Conservation (phyloP, 2,329 filamentous ascomycete species). For the Onygenales sp. region DNA sequence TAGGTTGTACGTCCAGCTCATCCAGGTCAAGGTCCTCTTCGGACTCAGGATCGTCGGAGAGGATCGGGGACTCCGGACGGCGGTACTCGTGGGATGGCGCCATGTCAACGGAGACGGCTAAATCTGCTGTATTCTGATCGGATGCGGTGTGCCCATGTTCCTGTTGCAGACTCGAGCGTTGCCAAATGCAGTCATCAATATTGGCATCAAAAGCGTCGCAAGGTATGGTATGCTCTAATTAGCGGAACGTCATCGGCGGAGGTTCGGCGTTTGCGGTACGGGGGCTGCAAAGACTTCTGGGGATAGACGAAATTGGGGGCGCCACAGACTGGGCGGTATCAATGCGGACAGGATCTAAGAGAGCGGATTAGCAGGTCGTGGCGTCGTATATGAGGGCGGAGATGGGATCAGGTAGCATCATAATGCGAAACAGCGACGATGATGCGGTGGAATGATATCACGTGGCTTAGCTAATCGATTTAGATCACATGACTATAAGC, state of each 20-base stretch:
- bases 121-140: background rate
- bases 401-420: background rate
- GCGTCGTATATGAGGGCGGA: background rate
- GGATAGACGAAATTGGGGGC: background rate
- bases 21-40: constrained; percentile 37
- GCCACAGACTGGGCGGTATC: background rate
- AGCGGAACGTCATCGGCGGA: background rate
- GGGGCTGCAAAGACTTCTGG: background rate
- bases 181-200: background rate
- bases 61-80: constrained; percentile 23
- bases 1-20: constrained; percentile 33
- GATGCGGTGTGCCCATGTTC: background rate
- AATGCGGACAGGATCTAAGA: background rate
- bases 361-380: background rate
- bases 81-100: constrained; percentile 28
- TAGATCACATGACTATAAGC: too few relatives aligned
- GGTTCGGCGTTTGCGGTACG: too few relatives aligned
- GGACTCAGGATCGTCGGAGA: constrained; percentile 19
- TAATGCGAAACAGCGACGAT: background rate
- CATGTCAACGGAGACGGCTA: constrained; percentile 17
- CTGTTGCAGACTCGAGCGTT: background rate
- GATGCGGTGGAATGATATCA: background rate
- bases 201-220: background rate
- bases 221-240: too few relatives aligned
- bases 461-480: background rate